Evolutionary conservation across 31 red algal species (phyloP), one percentile per base, ranked within the genome.

Genomic region (Odonthalia washingtoniensis): DNA sequence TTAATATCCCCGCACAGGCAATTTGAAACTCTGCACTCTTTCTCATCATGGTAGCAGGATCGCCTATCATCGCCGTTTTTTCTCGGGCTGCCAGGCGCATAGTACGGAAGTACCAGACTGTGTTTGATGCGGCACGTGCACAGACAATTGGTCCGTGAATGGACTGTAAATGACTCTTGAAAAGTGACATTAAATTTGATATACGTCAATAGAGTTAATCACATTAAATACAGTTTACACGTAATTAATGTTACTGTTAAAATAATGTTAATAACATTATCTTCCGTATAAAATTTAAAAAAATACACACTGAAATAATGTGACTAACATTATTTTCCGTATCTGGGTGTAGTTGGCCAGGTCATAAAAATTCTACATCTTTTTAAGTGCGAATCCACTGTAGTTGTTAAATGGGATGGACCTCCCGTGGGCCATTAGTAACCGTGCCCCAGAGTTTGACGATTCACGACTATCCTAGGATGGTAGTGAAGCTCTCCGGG

Each of bases 301-400:
- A 70, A 70, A 21, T 6, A 28, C n/a, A 28, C 34, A 70, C 34
- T 21, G n/a, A 70, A 70, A 34, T 70, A 70, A 28, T 28, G 9
- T 28, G 66, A 70, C 12, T 70, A 37, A 70, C 12, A 70, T 70
- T 70, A 70, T 70, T 34, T 70, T 12, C 66, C 9, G 66, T 70
- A 70, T 12, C 66, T 70, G 66, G 66, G 31, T 70, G 49, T n/a
- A n/a, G n/a, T n/a, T n/a, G n/a, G n/a, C n/a, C n/a, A n/a, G n/a
- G n/a, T n/a, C n/a, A n/a, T n/a, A n/a, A n/a, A n/a, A n/a, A n/a
- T n/a, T n/a, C n/a, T n/a, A n/a, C n/a, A n/a, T n/a, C n/a, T n/a
- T n/a, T n/a, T n/a, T n/a, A n/a, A n/a, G n/a, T n/a, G n/a, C n/a
- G n/a, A n/a, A n/a, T n/a, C n/a, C n/a, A n/a, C n/a, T n/a, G n/a